phyloP scores from a whole-genome alignment of 129 eudicot species.

The Smallanthus sonchifolius region DNA sequence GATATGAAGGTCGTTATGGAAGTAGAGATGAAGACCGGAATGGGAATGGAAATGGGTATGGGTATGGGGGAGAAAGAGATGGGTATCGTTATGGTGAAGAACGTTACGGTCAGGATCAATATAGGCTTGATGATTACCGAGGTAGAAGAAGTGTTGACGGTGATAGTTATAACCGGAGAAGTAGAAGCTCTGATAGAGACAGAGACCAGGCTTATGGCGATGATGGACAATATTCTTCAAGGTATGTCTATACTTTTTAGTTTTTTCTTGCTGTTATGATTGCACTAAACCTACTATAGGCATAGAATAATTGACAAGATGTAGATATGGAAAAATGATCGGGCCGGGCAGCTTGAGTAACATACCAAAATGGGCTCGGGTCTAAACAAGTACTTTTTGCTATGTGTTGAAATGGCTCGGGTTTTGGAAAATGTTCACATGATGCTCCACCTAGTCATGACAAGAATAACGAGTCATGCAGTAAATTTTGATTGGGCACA shows the following conservation, averaged over 20 bases:
- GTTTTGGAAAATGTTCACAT: neutral
- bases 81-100: conserved; percentile 64
- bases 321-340: neutral
- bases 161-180: conserved; percentile 55
- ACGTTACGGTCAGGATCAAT: conserved; percentile 51
- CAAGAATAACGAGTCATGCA: neutral
- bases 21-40: conserved; percentile 61
- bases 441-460: neutral
- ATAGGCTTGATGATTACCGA: conserved; percentile 72
- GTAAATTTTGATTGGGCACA: neutral
- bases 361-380: neutral
- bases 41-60: conserved; percentile 79
- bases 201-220: conserved; percentile 69
- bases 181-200: conserved; percentile 84
- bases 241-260: conserved; percentile 35
- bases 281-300: neutral
- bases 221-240: conserved; percentile 74
- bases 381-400: neutral
- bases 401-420: neutral
- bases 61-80: conserved; percentile 78
- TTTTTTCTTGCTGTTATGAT: neutral
- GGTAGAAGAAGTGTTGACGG: conserved; percentile 81
- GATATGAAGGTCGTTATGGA: conserved; percentile 56
- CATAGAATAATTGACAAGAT: neutral
- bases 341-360: neutral